Evolutionary conservation across 2,329 filamentous ascomycete genomes (phyloP).

Genomic region (Penicillium verrucosum): DNA sequence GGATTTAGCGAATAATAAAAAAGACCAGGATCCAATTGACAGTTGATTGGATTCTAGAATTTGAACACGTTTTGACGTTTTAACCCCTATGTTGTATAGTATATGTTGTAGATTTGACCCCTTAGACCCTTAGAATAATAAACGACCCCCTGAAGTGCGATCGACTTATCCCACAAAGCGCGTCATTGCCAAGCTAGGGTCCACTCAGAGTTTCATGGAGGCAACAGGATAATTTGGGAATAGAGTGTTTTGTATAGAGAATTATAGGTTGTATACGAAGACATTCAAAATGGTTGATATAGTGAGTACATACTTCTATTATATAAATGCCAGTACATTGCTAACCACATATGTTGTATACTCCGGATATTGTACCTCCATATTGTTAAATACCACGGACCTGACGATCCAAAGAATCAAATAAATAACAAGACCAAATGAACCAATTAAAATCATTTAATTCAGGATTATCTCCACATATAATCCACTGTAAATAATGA

Average conservation of each 20-base stretch:
- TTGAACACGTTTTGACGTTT: background rate
- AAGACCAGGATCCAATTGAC: background rate
- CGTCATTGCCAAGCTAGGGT: slow-evolving; percentile 5
- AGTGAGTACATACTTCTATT: background rate
- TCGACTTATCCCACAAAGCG: background rate
- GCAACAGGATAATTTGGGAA: background rate
- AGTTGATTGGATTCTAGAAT: background rate
- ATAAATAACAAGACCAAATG: background rate
- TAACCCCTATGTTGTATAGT: background rate
- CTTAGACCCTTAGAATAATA: background rate
- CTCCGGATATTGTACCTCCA: no score
- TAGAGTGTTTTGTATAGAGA: no score
- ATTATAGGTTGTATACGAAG: no score
- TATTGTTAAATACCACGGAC: background rate
- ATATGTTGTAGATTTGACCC: background rate
- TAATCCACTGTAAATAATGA: slow-evolving; percentile 1
- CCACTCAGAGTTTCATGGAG: background rate
- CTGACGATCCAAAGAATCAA: background rate
- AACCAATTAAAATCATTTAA: background rate
- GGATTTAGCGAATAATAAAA: background rate
- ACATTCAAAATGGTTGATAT: background rate
- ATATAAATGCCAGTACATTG: background rate
- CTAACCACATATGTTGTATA: no score
- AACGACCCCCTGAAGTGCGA: slow-evolving; percentile 3
- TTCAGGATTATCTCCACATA: background rate